Evolutionary conservation across 345 rosid genomes (phyloP).

Genomic region (Ceriops decandra): DNA sequence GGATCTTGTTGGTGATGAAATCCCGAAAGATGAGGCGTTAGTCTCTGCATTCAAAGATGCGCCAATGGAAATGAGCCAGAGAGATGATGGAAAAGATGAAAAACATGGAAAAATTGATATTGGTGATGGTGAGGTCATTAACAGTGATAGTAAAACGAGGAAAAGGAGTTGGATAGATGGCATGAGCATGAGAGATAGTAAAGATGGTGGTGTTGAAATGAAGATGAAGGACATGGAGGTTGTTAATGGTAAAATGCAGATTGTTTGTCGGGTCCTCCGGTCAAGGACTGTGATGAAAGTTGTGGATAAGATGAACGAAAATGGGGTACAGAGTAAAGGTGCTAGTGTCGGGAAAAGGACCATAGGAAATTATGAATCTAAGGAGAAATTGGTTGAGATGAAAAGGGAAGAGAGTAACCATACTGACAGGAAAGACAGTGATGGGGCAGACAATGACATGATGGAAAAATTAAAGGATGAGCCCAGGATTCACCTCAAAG

Average conservation of each 20-base stretch:
- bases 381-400: slow-evolving; percentile 16
- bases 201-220: slow-evolving; percentile 12
- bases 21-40: slow-evolving; percentile 4
- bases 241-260: slow-evolving; percentile 16
- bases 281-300: slow-evolving; percentile 32
- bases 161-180: slow-evolving; percentile 23
- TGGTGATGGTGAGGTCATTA: slow-evolving; percentile 11
- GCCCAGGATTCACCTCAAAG: slow-evolving; percentile 36
- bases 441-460: neutral
- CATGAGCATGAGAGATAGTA: slow-evolving; percentile 11
- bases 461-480: neutral
- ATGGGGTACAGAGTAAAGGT: slow-evolving; percentile 6
- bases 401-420: slow-evolving; percentile 14
- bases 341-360: slow-evolving; percentile 6
- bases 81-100: slow-evolving; percentile 9
- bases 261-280: slow-evolving; percentile 44
- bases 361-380: neutral
- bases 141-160: slow-evolving; percentile 14
- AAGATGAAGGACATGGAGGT: slow-evolving; percentile 20
- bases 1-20: slow-evolving; percentile 23
- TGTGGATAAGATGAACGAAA: slow-evolving; percentile 10
- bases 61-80: slow-evolving; percentile 10
- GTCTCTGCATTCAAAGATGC: slow-evolving; percentile 6
- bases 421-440: neutral
- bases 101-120: slow-evolving; percentile 15